Base-by-base conservation (phyloP, 139 green algal genomes). In the Chlorella sp. region DNA sequence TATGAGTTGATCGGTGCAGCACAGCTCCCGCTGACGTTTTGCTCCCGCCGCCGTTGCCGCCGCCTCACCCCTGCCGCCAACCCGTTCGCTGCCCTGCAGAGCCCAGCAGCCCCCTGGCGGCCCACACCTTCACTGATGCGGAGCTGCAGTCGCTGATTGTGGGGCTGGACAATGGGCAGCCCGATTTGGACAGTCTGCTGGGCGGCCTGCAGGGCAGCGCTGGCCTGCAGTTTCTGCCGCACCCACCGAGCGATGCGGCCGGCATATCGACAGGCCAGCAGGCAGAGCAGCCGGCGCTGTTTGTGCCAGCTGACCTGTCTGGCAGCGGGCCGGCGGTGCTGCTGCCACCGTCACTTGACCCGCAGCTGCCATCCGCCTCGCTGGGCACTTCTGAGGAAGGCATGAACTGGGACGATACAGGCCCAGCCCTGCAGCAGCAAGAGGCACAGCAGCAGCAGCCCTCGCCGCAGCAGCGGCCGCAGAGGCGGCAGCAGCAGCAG, bases 111-210 rank as follows among this genome's bases (percentile, higher is more conserved):
- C 34, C 32, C 20, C 69, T 75, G 36, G 39, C 25, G 9, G 32
- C 26, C 55, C 39, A 72, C 15, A 82, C 60, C 16, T 82, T 71
- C 36, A 82, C 60, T 1, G 64, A 82, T 39, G 71, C 34, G 26
- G 76, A 82, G 60, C 76, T 82, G 26, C 56, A 71, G 26, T 72
- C 76, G 13, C 76, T 82, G 60, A 28, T 82, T n/a, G 34, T n/a
- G 18, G 25, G 76, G 32, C 57, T 82, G 36, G 76, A 82, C 36
- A 73, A 16, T 1, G 7, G 23, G 3, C 5, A 21, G 26, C 28
- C 26, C 15, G 23, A 55, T 38, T 55, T 25, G 5, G 73, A 47
- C 7, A 36, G 20, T 1, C 56, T 64, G 60, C 57, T 72, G 36
- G 57, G 36, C 39, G 47, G 44, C 4, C 30, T n/a, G 3, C 21